Percentiles rank a stretch among this genome's conserved stretches.
These are phyloP conservation scores for Botrytis cinerea DNA, from an alignment of 2,329 filamentous ascomycete species.

Conservation along the genomic window DNA sequence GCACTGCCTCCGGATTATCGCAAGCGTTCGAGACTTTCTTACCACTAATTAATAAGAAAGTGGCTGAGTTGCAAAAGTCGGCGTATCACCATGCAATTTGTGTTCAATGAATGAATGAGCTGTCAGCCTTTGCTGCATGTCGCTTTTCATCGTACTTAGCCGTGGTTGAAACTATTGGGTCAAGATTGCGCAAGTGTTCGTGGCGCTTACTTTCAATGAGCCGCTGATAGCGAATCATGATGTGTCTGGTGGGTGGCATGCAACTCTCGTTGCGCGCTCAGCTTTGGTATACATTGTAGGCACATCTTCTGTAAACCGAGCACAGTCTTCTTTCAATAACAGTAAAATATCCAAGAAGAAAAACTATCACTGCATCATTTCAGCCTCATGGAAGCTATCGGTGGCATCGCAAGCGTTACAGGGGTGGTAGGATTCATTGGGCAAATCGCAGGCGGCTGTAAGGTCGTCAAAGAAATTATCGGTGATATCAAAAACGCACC, in stretches of 20 bases:
- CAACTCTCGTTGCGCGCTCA: neutral
- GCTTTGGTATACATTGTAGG: neutral
- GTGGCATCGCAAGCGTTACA: neutral
- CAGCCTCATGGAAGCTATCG: neutral
- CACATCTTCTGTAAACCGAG: neutral
- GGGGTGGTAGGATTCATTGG: neutral
- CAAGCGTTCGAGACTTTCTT: neutral
- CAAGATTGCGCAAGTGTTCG: neutral
- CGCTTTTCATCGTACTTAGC: neutral
- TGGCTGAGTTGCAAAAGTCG: neutral
- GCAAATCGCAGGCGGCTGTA: neutral
- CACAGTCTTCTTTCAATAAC: neutral
- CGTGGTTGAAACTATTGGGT: neutral
- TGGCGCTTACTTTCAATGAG: neutral
- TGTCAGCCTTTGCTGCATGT: neutral
- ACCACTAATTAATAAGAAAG: neutral
- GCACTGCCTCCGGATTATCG: neutral
- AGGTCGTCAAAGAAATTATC: neutral
- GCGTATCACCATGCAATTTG: neutral
- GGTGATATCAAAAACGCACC: neutral
- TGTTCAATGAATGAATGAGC: neutral
- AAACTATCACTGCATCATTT: neutral
- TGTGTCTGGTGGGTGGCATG: neutral
- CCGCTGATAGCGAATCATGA: too few species aligned
- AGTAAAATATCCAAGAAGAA: neutral